Evolutionary conservation across 2,329 filamentous ascomycete genomes (phyloP).

Genomic region (Epichloe aotearoae): DNA sequence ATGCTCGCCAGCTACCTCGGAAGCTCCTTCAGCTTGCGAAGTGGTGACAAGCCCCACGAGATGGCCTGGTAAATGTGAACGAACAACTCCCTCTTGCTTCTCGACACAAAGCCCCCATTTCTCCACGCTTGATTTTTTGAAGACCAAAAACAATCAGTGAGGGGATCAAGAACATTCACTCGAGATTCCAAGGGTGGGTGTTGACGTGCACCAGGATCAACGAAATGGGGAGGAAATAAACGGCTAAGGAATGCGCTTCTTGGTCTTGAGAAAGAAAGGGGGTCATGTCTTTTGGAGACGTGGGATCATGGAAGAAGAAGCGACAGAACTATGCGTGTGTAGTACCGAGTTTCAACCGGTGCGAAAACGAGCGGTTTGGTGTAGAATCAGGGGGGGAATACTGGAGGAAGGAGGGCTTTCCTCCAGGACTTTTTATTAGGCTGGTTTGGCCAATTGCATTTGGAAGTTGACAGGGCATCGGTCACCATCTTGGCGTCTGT

Average conservation of each 20-base stretch:
- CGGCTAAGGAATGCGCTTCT: not conserved
- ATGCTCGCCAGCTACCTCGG: slow-evolving; percentile 87
- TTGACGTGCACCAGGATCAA: not conserved
- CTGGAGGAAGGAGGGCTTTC: slow-evolving; percentile 10
- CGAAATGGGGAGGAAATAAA: not conserved
- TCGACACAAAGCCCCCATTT: not conserved
- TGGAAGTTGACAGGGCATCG: slow-evolving; percentile 49
- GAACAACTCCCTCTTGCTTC: not conserved
- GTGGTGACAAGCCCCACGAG: slow-evolving; percentile 98
- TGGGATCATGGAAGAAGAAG: slow-evolving; percentile 2
- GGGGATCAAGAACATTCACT: not conserved
- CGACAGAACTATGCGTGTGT: slow-evolving; percentile 4
- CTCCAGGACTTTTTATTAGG: slow-evolving; percentile 28
- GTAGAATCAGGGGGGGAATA: slow-evolving; percentile 26
- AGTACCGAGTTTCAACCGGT: slow-evolving; percentile 1
- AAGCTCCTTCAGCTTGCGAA: slow-evolving; percentile 95
- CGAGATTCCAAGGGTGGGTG: not conserved
- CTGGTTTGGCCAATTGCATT: slow-evolving; percentile 52
- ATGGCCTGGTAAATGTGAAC: slow-evolving; percentile 79
- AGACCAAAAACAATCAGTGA: slow-evolving; percentile 5
- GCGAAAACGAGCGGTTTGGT: slow-evolving; percentile 15
- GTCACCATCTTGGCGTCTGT: slow-evolving; percentile 53
- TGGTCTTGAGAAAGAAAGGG: not conserved
- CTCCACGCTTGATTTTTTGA: not conserved
- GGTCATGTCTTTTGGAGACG: not conserved